Evolutionary conservation across 169 alveolate species (phyloP).

Genomic region (Plasmodium coatneyi): DNA sequence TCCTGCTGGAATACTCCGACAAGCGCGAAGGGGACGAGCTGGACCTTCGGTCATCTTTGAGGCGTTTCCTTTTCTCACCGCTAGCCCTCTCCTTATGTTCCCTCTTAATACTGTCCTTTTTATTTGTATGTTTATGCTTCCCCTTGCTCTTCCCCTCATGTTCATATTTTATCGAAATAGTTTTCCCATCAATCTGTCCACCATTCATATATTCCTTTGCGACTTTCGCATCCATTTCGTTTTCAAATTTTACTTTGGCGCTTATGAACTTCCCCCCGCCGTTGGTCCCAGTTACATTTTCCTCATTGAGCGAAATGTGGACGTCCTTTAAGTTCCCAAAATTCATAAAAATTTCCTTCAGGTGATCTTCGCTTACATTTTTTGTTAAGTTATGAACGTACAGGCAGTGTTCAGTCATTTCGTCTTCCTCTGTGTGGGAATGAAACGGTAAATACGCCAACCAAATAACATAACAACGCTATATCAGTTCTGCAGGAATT

Average conservation of each 20-base stretch:
- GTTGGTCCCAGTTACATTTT: conserved; percentile 1
- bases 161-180: conserved; percentile 45
- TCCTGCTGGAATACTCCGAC: conserved; percentile 5
- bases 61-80: conserved; percentile 1
- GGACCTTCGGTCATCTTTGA: background rate
- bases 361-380: conserved; percentile 38
- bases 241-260: conserved; percentile 45
- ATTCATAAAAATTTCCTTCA: conserved; percentile 55
- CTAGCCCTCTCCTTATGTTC: conserved; percentile 1
- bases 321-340: conserved; percentile 48
- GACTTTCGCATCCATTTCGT: conserved; percentile 15
- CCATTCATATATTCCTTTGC: conserved; percentile 65
- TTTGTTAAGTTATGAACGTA: conserved; percentile 32
- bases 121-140: conserved; percentile 6
- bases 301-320: conserved; percentile 11
- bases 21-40: conserved; percentile 7
- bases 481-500: background rate
- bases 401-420: conserved; percentile 30
- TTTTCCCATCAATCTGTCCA: conserved; percentile 65
- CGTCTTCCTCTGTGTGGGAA: background rate
- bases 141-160: conserved; percentile 2
- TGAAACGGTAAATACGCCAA: background rate
- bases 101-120: background rate
- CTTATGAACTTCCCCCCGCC: background rate
- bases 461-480: background rate